A percentile compares a stretch with the other conserved stretches of the same genome.
phyloP scores from a whole-genome alignment of 2,329 filamentous ascomycete genomes.

The Polytolypa hystricis region DNA sequence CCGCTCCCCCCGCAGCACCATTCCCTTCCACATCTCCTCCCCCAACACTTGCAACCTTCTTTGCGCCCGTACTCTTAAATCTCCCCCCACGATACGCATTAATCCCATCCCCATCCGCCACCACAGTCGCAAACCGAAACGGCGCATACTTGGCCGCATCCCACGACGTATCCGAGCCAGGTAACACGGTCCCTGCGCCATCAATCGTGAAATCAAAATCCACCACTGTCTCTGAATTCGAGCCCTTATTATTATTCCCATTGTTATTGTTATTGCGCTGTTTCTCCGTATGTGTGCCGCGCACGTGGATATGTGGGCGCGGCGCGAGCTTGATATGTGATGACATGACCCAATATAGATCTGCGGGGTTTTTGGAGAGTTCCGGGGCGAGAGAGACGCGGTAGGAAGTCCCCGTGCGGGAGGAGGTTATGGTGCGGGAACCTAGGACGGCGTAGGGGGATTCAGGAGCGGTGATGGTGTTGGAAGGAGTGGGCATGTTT shows the following conservation, averaged over 20 bases:
- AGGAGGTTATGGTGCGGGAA: slow-evolving; percentile 4
- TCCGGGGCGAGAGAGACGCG: slow-evolving; percentile 28
- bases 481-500: not conserved
- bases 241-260: not conserved
- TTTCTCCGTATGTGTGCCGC: slow-evolving; percentile 43
- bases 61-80: slow-evolving; percentile 8
- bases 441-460: slow-evolving; percentile 4
- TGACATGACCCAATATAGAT: slow-evolving; percentile 37
- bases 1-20: not conserved
- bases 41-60: not conserved
- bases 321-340: slow-evolving; percentile 40
- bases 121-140: slow-evolving; percentile 12
- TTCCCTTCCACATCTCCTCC: not conserved
- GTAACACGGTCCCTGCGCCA: slow-evolving; percentile 13
- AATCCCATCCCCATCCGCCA: slow-evolving; percentile 15
- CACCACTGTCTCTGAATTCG: slow-evolving; percentile 15
- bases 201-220: slow-evolving; percentile 24
- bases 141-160: slow-evolving; percentile 2
- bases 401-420: slow-evolving; percentile 6
- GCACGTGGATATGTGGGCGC: slow-evolving; percentile 42
- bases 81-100: slow-evolving; percentile 19
- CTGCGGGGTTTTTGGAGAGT: slow-evolving; percentile 36
- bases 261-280: slow-evolving; percentile 13
- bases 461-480: not conserved
- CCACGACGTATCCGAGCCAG: slow-evolving; percentile 1